Percentiles rank a stretch among this genome's conserved stretches.
These are phyloP conservation scores for Fusarium sp. DNA, from an alignment of 2,329 filamentous ascomycete species.

Conservation along the genomic window DNA sequence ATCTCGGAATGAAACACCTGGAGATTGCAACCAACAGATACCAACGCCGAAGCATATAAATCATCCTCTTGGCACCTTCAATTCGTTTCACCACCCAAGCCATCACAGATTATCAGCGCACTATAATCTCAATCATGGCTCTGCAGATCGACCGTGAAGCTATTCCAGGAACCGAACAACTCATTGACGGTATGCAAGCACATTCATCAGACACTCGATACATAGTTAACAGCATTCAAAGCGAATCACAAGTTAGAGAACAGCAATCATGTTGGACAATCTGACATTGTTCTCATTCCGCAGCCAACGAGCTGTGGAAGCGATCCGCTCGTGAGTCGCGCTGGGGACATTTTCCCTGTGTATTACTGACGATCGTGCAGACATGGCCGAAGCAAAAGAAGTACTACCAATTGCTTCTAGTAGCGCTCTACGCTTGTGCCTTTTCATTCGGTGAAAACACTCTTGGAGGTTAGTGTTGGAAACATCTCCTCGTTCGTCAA, in stretches of 20 bases:
- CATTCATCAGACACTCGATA: accelerated
- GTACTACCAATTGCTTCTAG: not conserved
- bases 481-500: accelerated
- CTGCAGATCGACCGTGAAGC: not conserved
- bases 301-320: not conserved
- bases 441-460: not conserved
- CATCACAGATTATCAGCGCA: accelerated
- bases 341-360: accelerated
- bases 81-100: accelerated
- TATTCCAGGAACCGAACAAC: not conserved
- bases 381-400: not conserved
- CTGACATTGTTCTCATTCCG: not conserved
- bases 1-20: not conserved
- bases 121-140: not conserved
- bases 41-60: not conserved
- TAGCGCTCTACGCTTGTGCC: not conserved
- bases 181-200: not conserved
- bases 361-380: accelerated
- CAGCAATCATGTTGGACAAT: not conserved
- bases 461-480: not conserved
- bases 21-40: not conserved
- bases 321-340: not conserved
- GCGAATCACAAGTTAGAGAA: not conserved
- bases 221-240: too few relatives aligned
- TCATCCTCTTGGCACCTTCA: not conserved